A percentile compares a stretch with the other conserved stretches of the same genome.
Evolutionary conservation across 2,329 filamentous ascomycete species (phyloP).

Genomic region (Calycina marina): DNA sequence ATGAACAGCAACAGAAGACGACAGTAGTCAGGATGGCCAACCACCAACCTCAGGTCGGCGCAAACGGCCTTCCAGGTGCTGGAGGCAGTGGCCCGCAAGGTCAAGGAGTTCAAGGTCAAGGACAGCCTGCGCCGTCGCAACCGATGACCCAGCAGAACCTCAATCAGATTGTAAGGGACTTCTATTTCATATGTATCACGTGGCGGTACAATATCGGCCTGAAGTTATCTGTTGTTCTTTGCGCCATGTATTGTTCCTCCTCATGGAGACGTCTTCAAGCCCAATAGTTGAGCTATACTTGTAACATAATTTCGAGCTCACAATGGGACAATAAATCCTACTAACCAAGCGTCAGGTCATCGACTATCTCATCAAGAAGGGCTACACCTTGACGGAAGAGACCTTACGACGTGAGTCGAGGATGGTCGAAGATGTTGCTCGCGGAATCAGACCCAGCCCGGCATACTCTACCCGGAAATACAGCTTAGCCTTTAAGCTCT

Average conservation of each 20-base stretch:
- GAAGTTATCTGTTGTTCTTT: slow-evolving; percentile 1
- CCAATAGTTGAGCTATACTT: too few relatives aligned
- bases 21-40: slow-evolving; percentile 19
- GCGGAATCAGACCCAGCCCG: slow-evolving; percentile 24
- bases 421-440: slow-evolving; percentile 61
- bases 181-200: too few relatives aligned
- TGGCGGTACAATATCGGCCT: too few relatives aligned
- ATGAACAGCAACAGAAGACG: too few relatives aligned
- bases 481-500: slow-evolving; percentile 54
- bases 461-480: slow-evolving; percentile 44
- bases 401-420: slow-evolving; percentile 84
- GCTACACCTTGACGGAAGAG: slow-evolving; percentile 83
- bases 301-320: too few relatives aligned
- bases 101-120: slow-evolving; percentile 28
- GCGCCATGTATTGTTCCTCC: too few relatives aligned
- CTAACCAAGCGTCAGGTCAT: too few relatives aligned
- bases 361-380: slow-evolving; percentile 90
- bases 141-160: slow-evolving; percentile 73
- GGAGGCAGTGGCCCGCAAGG: slow-evolving; percentile 20
- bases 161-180: slow-evolving; percentile 86
- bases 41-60: slow-evolving; percentile 30
- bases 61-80: slow-evolving; percentile 25
- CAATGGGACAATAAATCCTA: too few relatives aligned
- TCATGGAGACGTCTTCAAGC: too few relatives aligned
- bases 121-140: slow-evolving; percentile 30